A percentile compares a stretch with the other conserved stretches of the same genome.
phyloP scores from a whole-genome alignment of 495 filamentous ascomycete species.

The Antarctomyces pellizariae region DNA sequence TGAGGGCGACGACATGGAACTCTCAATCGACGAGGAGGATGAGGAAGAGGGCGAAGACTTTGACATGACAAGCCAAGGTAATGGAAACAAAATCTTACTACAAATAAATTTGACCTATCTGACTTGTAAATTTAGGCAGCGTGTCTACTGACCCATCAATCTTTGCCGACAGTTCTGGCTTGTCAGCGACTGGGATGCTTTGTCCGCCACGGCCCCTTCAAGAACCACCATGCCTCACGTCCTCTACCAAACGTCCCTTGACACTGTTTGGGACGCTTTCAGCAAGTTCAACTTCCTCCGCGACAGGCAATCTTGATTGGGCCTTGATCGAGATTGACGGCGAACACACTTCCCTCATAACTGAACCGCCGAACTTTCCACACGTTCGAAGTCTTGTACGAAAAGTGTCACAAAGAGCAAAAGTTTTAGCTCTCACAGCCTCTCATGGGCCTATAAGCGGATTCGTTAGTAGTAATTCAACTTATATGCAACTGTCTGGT shows the following conservation, averaged over 20 bases:
- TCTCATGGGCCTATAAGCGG: background rate
- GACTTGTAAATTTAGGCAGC: background rate
- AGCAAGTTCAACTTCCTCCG: background rate
- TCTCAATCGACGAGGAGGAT: background rate
- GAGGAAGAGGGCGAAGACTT: background rate
- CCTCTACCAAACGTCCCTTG: background rate
- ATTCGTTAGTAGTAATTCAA: background rate
- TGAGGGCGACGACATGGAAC: background rate
- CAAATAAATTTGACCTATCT: background rate
- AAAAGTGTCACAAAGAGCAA: too few species aligned
- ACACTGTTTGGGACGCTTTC: background rate
- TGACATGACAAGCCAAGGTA: slow-evolving; percentile 1
- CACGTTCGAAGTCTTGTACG: too few species aligned
- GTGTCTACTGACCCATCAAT: background rate
- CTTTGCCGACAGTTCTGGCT: too few species aligned
- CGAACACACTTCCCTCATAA: too few species aligned
- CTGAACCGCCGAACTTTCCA: too few species aligned
- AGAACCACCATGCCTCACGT: background rate
- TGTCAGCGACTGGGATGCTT: too few species aligned
- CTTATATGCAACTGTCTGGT: background rate
- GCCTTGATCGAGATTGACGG: slow-evolving; percentile 1
- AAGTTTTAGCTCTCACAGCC: too few species aligned
- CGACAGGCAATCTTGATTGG: slow-evolving; percentile 1
- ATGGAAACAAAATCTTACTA: background rate
- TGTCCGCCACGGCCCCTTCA: background rate